phyloP scores from a whole-genome alignment of 139 green algal species.

The Raphidocelis subcapitata region DNA sequence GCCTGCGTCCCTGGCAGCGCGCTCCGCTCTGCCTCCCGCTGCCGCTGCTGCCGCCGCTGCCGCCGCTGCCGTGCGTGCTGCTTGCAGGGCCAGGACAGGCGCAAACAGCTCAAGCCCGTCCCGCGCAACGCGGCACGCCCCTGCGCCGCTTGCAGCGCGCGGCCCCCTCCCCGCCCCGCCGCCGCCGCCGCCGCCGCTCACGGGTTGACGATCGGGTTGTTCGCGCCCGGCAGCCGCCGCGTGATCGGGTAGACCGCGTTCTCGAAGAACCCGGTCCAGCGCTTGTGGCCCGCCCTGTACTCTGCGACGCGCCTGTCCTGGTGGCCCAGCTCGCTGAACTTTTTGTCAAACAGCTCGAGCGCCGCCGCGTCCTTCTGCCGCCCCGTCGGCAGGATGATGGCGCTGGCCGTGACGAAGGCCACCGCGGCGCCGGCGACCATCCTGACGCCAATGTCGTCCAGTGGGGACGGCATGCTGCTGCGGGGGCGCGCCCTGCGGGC shows the following conservation, averaged over 20 bases:
- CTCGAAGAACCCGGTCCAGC: constrained; percentile 53
- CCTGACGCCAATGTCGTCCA: constrained; percentile 27
- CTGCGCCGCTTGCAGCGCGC: too few species aligned
- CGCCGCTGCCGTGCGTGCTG: too few species aligned
- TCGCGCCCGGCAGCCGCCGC: constrained; percentile 45
- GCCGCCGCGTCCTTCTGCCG: constrained; percentile 47
- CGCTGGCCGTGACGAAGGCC: constrained; percentile 13
- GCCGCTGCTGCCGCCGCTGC: too few species aligned
- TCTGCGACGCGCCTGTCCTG: constrained; percentile 41
- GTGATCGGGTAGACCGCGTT: constrained; percentile 51
- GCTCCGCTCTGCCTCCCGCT: too few species aligned
- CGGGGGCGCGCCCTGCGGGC: too few species aligned
- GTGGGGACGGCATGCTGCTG: too few species aligned
- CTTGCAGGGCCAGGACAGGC: too few species aligned
- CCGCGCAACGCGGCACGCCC: too few species aligned
- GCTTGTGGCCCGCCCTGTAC: constrained; percentile 41
- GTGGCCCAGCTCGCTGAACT: constrained; percentile 21
- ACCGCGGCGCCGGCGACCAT: constrained; percentile 23
- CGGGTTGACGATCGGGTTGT: constrained; percentile 55
- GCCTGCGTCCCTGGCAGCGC: too few species aligned
- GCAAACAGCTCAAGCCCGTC: too few species aligned
- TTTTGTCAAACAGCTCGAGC: constrained; percentile 45
- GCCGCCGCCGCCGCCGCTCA: too few species aligned
- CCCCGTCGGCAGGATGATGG: constrained; percentile 39
- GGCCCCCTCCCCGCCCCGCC: too few species aligned